Conservation (phyloP, 768 basidiomycete genomes). For the Pholiota microspora region DNA sequence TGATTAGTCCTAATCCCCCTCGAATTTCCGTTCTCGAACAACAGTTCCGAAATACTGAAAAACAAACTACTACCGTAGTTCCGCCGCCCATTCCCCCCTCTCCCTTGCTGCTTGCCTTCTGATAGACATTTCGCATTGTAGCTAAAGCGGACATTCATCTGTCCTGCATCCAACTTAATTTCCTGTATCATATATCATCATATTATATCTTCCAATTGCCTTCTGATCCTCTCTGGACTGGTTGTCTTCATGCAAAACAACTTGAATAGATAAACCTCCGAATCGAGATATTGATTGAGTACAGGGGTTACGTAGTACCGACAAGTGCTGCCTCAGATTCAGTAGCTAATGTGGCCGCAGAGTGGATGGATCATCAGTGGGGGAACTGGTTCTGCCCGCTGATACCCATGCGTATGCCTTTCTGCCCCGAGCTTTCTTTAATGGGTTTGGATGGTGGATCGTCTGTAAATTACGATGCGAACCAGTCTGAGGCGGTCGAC, state of each 20-base stretch:
- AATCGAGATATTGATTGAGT: too few species aligned
- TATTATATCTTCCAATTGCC: not conserved
- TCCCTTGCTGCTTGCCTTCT: too few species aligned
- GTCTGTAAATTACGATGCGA: too few species aligned
- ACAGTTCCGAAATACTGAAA: too few species aligned
- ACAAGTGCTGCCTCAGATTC: too few species aligned
- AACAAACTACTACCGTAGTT: too few species aligned
- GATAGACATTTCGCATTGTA: slow-evolving; percentile 18
- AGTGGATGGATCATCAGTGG: not conserved
- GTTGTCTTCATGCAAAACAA: too few species aligned
- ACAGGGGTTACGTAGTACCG: too few species aligned
- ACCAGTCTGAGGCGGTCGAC: too few species aligned
- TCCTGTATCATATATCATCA: not conserved
- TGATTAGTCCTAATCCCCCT: not conserved
- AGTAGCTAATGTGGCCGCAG: not conserved
- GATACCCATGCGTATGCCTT: not conserved
- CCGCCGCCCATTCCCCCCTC: not conserved
- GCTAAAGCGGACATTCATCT: slow-evolving; percentile 6
- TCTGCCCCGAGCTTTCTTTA: not conserved
- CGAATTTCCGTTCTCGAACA: not conserved
- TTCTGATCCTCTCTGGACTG: too few species aligned
- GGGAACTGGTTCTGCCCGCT: not conserved
- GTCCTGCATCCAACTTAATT: not conserved
- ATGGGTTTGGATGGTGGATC: too few species aligned
- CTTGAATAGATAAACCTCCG: too few species aligned